Conservation (phyloP, 2,329 filamentous ascomycete genomes). For the Ceratocystis harringtonii region DNA sequence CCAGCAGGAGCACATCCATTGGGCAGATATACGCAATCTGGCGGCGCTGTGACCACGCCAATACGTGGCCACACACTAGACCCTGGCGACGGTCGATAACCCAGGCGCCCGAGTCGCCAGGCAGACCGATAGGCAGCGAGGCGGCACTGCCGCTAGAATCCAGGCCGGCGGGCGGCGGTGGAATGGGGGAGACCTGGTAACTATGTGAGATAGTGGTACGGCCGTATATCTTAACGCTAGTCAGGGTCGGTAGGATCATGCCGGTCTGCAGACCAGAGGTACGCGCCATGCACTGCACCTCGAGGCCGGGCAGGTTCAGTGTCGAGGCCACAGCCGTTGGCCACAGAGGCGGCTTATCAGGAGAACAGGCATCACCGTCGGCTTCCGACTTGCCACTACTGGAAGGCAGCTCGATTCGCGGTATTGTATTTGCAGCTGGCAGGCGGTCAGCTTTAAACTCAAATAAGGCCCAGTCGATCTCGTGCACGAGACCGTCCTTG, state of each 20-base stretch:
- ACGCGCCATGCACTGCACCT: constrained; percentile 77
- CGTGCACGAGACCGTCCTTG: constrained; percentile 59
- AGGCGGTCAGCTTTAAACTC: constrained; percentile 57
- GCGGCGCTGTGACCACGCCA: constrained; percentile 72
- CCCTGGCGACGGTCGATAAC: constrained; percentile 68
- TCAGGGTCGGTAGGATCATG: constrained; percentile 60
- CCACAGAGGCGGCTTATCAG: constrained; percentile 29
- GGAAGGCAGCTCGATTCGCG: constrained; percentile 22
- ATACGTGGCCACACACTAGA: constrained; percentile 72
- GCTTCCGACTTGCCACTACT: constrained; percentile 15
- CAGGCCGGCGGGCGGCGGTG: constrained; percentile 5
- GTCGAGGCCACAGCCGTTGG: constrained; percentile 45
- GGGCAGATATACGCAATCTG: constrained; percentile 82
- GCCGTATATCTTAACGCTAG: constrained; percentile 75
- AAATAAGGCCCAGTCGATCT: constrained; percentile 92
- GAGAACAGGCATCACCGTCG: constrained; percentile 11
- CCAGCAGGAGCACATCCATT: constrained; percentile 77
- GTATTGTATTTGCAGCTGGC: constrained; percentile 58
- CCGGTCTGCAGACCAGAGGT: constrained; percentile 74
- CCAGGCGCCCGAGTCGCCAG: constrained; percentile 89
- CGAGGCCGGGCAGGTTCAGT: constrained; percentile 51
- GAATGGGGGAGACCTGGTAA: constrained; percentile 35
- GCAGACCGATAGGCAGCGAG: constrained; percentile 43
- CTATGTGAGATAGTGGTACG: constrained; percentile 65
- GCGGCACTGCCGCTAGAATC: constrained; percentile 6